Evolutionary conservation across 2,329 filamentous ascomycete genomes (phyloP).

Genomic region (Parascedosporium putredinis): DNA sequence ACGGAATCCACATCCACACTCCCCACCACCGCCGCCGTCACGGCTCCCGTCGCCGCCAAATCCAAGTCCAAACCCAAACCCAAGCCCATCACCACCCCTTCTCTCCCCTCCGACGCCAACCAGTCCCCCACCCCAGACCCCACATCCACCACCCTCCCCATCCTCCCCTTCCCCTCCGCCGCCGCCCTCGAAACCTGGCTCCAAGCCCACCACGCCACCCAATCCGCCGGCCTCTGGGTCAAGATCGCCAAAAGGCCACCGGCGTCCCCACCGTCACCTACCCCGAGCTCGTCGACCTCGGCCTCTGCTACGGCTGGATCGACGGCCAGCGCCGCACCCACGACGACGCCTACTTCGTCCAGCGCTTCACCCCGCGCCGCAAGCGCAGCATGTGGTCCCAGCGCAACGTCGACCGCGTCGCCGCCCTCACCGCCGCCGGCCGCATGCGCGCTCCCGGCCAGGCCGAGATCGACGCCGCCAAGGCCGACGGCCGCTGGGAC

Average conservation of each 20-base stretch:
- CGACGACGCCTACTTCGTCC: constrained; percentile 38
- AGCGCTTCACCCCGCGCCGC: constrained; percentile 48
- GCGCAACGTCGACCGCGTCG: constrained; percentile 45
- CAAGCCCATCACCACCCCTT: too few relatives aligned
- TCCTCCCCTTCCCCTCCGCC: constrained; percentile 19
- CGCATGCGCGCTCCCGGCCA: constrained; percentile 38
- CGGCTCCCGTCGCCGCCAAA: too few relatives aligned
- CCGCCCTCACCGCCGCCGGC: constrained; percentile 29
- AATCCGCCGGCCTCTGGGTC: constrained; percentile 31
- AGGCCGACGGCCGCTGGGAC: constrained; percentile 39
- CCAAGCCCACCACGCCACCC: constrained; percentile 20
- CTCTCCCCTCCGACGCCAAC: too few relatives aligned
- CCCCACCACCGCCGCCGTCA: too few relatives aligned
- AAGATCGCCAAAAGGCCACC: constrained; percentile 36
- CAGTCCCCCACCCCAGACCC: background rate
- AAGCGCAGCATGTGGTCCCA: constrained; percentile 47
- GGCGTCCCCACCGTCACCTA: constrained; percentile 33
- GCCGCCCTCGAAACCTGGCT: constrained; percentile 28
- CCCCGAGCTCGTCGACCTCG: constrained; percentile 42
- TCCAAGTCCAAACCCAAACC: too few relatives aligned
- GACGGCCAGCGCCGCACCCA: constrained; percentile 39
- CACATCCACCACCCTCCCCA: constrained; percentile 10
- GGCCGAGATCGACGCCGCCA: constrained; percentile 42
- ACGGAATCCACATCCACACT: too few relatives aligned
- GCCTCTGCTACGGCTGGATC: constrained; percentile 54